Base-by-base conservation (phyloP, 164 flowering plant species). In the Vitis cinerea region DNA sequence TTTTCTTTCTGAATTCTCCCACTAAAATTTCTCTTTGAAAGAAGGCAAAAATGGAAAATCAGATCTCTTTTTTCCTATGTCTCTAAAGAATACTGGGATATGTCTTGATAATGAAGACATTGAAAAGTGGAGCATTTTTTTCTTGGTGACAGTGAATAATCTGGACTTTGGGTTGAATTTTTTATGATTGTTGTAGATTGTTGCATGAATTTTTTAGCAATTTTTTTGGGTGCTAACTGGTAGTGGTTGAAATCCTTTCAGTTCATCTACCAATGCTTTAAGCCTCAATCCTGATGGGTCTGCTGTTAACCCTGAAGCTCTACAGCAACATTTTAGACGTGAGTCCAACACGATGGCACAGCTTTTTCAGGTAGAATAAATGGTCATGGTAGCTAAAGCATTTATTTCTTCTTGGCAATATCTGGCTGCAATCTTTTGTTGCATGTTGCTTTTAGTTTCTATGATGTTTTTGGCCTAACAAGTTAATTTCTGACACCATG, bases 201-300 rank as follows among this genome's bases (percentile, higher is more conserved):
- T 19, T 16, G 17, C 19, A 15, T 17, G 10, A 57, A 57, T 15
- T 55, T 10, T 16, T 9, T 17, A 14, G 30, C 19, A 13, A 15
- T 57, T 17, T 57, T 19, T 57, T 57, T 57, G 17, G 23, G 61
- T 23, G 27, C 19, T 59, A 37, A 37, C 30, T 59, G 4, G 19
- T 15, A 61, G 12, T 61, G 44, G 12, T 61, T 10, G 12, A 50
- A 58, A 63, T 72, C 53, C 37, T 81, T 77, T 72, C 85, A 93
- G 97, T 67, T 78, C 83, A 37, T 37, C 98, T 50, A 8, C 83
- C 65, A 84, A 72, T 79, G 79, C 78, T 65, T 61, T 85, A 78
- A 66, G 83, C 69, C 64, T 95, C 65, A 90, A 89, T 69, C 88
- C 92, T 10, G 97, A 95, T 87, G 99, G 99, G 10, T 91, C 99